Base-by-base conservation (phyloP, 1,284 basidiomycete genomes). In the Phylloporus sp. region DNA sequence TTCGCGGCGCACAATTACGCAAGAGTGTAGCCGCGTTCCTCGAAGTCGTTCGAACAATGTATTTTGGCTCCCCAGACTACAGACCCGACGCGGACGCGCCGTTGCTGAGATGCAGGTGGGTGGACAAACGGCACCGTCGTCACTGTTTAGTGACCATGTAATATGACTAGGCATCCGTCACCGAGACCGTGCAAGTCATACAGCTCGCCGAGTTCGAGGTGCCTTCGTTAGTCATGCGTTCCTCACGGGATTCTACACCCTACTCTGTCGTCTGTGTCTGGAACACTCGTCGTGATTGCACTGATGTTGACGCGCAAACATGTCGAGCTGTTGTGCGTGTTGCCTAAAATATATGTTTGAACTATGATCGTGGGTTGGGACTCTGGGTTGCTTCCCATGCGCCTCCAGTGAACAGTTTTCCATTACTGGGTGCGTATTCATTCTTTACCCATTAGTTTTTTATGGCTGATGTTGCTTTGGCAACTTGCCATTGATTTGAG, bases 21-120 rank as follows among this genome's bases (percentile, higher is more conserved):
- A 98, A 94, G 68, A 94, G 91, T 70, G 81, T 98, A 44, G 85
- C 95, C 47, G 90, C 91, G 0, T 91, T 90, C 69, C 84, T 95
- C 32, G 88, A 93, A 66, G 87, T 91, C 24, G 82, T 94, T 37
- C 83, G 84, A 61, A 84, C 82, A 64, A 84, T 85, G 0, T 98
- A 98, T 73, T 81, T 88, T 2, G 82, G 83, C 63, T 96, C 94
- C 1, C 89, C 91, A 6, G 95, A 97, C 72, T 96, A 94, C 73
- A 83, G 94, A 53, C 90, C 92, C 7, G 96, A 99, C 72, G 83
- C 95, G 54, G 95, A 98, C 72, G 79, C 81, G 46, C 80, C 98
- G 62, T 90, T 93, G 26, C 94, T 94, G n/a, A n/a, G 26, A 84
- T 98, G 2, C 94, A 96, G 83, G 90, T 90, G 74, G 47, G 79